A percentile compares a stretch with the other conserved stretches of the same genome.
Evolutionary conservation across 331 rosid species (phyloP).

Genomic region (Dryas integrifolia): DNA sequence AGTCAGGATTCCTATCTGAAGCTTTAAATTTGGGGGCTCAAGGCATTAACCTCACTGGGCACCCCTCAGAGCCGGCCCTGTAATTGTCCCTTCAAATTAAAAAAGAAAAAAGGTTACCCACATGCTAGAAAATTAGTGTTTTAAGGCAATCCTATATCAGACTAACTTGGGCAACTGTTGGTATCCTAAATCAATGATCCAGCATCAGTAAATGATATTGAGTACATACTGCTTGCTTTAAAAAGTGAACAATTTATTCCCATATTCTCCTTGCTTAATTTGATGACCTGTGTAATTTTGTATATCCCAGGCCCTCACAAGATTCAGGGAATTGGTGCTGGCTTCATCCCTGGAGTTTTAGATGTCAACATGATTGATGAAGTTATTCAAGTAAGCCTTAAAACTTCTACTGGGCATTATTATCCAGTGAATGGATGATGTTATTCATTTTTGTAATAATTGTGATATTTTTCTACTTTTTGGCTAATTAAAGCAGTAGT

Average conservation of each 20-base stretch:
- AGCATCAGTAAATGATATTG: background rate
- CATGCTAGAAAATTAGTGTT: background rate
- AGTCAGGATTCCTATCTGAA: background rate
- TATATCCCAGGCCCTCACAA: conserved; percentile 76
- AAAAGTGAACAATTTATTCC: background rate
- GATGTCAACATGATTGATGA: conserved; percentile 64
- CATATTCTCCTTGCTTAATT: conserved; percentile 5
- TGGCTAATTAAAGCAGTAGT: background rate
- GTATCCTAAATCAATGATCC: background rate
- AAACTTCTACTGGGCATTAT: background rate
- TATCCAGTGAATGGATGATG: background rate
- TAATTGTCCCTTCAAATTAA: background rate
- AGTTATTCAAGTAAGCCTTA: conserved; percentile 70
- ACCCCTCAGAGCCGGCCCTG: background rate
- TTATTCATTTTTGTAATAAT: background rate
- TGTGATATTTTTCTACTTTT: background rate
- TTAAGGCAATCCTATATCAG: background rate
- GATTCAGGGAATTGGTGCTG: conserved; percentile 98
- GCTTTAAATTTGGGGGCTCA: background rate
- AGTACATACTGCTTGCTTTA: background rate
- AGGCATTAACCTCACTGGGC: background rate
- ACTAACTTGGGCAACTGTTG: background rate
- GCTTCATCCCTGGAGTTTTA: conserved; percentile 87
- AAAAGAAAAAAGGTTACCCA: background rate
- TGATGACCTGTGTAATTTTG: conserved; percentile 4